These are phyloP conservation scores for Favolaschia claudopus DNA, from an alignment of 768 basidiomycete species.

Conservation along the genomic window DNA sequence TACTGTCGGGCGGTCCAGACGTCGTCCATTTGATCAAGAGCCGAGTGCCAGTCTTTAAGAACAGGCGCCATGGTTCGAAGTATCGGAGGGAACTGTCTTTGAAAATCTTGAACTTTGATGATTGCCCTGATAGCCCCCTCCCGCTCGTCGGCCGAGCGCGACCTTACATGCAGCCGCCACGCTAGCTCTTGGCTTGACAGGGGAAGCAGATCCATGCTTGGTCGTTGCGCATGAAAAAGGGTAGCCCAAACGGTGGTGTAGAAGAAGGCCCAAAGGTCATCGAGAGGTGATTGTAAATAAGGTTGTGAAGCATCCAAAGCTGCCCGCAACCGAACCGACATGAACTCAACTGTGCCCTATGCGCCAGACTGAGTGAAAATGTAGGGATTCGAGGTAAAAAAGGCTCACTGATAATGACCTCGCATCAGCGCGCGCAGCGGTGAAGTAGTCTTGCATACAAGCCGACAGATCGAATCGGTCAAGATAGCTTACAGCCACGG, in stretches of 20 bases:
- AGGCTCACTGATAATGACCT: too few relatives aligned
- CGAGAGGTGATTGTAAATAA: background rate
- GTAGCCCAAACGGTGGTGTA: background rate
- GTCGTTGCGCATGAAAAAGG: background rate
- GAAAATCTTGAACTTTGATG: background rate
- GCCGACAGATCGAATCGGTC: background rate
- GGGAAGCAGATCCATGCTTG: background rate
- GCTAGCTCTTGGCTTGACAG: background rate
- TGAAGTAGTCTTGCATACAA: background rate
- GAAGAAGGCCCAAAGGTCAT: background rate
- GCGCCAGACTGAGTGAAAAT: too few relatives aligned
- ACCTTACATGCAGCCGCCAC: background rate
- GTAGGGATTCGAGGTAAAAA: too few relatives aligned
- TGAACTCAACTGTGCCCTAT: too few relatives aligned
- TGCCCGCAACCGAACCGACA: background rate
- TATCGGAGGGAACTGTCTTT: background rate
- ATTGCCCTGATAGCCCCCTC: background rate
- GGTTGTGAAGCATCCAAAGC: background rate
- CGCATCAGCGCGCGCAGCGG: too few relatives aligned
- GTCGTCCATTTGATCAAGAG: background rate
- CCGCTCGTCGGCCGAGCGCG: background rate
- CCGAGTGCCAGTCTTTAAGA: background rate
- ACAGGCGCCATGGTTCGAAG: background rate
- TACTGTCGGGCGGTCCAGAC: background rate
- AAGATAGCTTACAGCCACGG: background rate